phyloP scores from a whole-genome alignment of 2,329 filamentous ascomycete species.

The Sphaerostilbella broomeana region DNA sequence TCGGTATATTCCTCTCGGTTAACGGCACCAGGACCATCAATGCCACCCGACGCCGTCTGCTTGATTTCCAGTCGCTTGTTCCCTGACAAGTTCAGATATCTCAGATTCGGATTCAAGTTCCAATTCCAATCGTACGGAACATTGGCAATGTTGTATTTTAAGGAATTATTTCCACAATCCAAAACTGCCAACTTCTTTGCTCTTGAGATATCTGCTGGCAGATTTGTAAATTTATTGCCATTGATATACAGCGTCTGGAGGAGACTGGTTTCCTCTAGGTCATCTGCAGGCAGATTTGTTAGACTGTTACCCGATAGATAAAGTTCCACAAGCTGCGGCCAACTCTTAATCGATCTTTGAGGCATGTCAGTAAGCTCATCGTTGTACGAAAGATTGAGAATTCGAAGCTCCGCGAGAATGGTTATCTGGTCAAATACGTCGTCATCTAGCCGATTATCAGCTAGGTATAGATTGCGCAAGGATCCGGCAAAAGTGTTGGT shows the following conservation, averaged over 20 bases:
- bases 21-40: slow-evolving; percentile 45
- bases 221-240: slow-evolving; percentile 93
- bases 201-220: slow-evolving; percentile 91
- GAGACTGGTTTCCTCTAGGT: slow-evolving; percentile 81
- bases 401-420: slow-evolving; percentile 72
- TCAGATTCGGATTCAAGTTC: slow-evolving; percentile 94
- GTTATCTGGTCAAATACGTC: slow-evolving; percentile 91
- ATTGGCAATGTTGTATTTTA: slow-evolving; percentile 99
- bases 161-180: slow-evolving; percentile 87
- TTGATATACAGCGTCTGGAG: slow-evolving; percentile 92
- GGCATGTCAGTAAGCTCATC: slow-evolving; percentile 82
- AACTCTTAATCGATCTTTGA: slow-evolving; percentile 76
- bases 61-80: slow-evolving; percentile 95
- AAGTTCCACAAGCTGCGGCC: slow-evolving; percentile 83
- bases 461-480: slow-evolving; percentile 75
- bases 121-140: slow-evolving; percentile 99
- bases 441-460: slow-evolving; percentile 89
- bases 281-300: slow-evolving; percentile 84
- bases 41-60: slow-evolving; percentile 39
- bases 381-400: slow-evolving; percentile 93
- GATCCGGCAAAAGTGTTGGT: slow-evolving; percentile 84
- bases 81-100: slow-evolving; percentile 91
- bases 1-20: slow-evolving; percentile 70
- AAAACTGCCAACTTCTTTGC: slow-evolving; percentile 86
- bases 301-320: slow-evolving; percentile 95